Conservation (phyloP, 768 basidiomycete species). For the Serendipita sp. region DNA sequence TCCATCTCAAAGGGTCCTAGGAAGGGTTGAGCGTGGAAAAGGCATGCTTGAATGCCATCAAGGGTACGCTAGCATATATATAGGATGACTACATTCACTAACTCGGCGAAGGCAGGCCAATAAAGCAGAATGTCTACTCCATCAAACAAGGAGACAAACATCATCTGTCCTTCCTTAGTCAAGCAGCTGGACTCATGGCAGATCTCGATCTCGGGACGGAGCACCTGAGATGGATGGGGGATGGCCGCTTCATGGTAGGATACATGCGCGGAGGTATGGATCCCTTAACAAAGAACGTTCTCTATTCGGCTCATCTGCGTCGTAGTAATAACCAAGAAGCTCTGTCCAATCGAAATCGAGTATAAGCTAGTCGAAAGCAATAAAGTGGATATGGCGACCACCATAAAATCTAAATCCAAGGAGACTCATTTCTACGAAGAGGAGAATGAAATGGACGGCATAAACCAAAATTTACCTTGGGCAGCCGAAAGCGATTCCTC, state of each 20-base stretch:
- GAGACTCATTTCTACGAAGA: slow-evolving; percentile 8
- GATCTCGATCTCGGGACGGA: slow-evolving; percentile 77
- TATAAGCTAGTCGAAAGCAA: slow-evolving; percentile 55
- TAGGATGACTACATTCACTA: background rate
- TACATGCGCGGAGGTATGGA: slow-evolving; percentile 51
- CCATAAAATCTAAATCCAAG: slow-evolving; percentile 9
- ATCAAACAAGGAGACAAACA: slow-evolving; percentile 50
- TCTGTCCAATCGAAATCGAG: slow-evolving; percentile 55
- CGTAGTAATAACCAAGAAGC: slow-evolving; percentile 41
- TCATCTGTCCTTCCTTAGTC: slow-evolving; percentile 67
- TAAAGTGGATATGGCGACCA: slow-evolving; percentile 51
- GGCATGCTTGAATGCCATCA: slow-evolving; percentile 66
- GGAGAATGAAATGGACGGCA: slow-evolving; percentile 11
- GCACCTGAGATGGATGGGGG: slow-evolving; percentile 75
- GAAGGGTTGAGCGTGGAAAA: slow-evolving; percentile 54
- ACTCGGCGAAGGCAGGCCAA: slow-evolving; percentile 37
- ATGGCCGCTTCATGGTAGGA: slow-evolving; percentile 59
- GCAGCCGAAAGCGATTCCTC: slow-evolving; percentile 21
- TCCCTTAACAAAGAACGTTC: background rate
- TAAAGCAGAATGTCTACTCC: slow-evolving; percentile 65
- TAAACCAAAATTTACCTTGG: slow-evolving; percentile 26
- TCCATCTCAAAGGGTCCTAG: slow-evolving; percentile 19
- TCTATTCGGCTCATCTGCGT: background rate
- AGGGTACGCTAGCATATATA: slow-evolving; percentile 33
- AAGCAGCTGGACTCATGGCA: slow-evolving; percentile 71